These are phyloP conservation scores for Angomonas deanei DNA, from an alignment of 208 protist genomes.

Conservation along the genomic window DNA sequence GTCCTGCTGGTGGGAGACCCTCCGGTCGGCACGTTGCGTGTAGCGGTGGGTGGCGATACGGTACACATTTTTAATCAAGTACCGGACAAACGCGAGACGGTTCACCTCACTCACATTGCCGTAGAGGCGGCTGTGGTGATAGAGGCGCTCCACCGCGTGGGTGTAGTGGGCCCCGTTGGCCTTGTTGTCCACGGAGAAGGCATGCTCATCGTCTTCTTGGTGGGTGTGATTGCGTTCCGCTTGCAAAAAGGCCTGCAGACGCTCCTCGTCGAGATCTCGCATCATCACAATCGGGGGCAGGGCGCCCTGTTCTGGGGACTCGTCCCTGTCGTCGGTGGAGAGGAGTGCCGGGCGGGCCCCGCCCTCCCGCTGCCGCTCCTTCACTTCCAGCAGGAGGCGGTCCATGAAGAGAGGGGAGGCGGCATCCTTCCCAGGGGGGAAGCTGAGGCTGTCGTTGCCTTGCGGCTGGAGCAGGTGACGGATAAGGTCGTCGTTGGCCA, in stretches of 20 bases:
- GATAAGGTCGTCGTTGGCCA: constrained; percentile 12
- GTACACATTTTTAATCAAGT: too few species aligned
- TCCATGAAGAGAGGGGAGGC: too few species aligned
- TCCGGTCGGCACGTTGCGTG: neutral
- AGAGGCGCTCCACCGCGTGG: neutral
- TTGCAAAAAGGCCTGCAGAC: neutral
- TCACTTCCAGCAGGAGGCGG: too few species aligned
- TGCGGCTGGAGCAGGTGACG: neutral
- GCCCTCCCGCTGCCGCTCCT: too few species aligned
- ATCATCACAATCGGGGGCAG: neutral
- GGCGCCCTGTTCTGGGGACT: neutral
- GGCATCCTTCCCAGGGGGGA: neutral
- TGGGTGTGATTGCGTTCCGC: neutral
- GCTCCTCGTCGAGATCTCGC: neutral
- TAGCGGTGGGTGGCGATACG: too few species aligned
- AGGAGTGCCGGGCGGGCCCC: too few species aligned
- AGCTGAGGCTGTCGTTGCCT: neutral
- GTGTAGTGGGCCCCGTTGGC: neutral
- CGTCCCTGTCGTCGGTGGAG: too few species aligned
- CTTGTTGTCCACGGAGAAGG: neutral
- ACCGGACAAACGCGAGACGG: too few species aligned
- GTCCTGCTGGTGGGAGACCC: neutral
- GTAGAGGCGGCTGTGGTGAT: neutral
- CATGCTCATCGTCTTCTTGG: neutral
- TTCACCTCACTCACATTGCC: too few species aligned